These are phyloP conservation scores for Phytopythium helicoides DNA, from an alignment of 352 stramenopile species.

Conservation along the genomic window DNA sequence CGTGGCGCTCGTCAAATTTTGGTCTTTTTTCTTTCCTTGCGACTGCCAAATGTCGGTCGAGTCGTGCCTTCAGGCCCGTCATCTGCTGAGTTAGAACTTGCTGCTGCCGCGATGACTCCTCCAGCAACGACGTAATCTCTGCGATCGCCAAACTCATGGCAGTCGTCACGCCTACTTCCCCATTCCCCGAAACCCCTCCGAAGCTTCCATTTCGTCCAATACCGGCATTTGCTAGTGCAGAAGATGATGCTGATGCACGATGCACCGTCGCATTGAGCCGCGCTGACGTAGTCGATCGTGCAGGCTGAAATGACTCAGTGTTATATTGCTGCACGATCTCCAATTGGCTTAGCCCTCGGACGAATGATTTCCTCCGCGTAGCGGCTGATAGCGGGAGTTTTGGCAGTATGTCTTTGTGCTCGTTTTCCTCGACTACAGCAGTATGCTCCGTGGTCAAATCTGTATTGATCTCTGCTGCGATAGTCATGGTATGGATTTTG, in stretches of 20 bases:
- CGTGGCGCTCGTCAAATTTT: no score
- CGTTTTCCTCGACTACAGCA: constrained; percentile 37
- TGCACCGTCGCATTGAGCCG: constrained; percentile 32
- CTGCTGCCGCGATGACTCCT: constrained; percentile 46
- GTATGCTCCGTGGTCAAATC: constrained; percentile 13
- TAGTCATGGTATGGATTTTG: no score
- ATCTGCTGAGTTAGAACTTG: constrained; percentile 42
- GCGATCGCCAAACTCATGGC: constrained; percentile 41
- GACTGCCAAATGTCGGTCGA: constrained; percentile 14
- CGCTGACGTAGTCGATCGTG: constrained; percentile 29
- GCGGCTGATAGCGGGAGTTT: constrained; percentile 16
- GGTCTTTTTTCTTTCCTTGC: no score
- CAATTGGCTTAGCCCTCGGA: constrained; percentile 3
- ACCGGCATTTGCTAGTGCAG: no score
- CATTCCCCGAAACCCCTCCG: not conserved
- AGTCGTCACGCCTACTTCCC: constrained; percentile 18
- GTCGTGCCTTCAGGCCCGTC: constrained; percentile 27
- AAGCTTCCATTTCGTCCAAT: no score
- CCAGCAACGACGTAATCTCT: constrained; percentile 34
- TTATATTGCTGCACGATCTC: constrained; percentile 18
- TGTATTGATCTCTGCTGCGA: no score
- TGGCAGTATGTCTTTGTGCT: constrained; percentile 50
- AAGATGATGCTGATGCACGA: constrained; percentile 16
- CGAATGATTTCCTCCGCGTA: constrained; percentile 8
- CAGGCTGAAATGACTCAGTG: constrained; percentile 13